Base-by-base conservation (phyloP, 805 yeast species). In the Scheffersomyces stipitis region DNA sequence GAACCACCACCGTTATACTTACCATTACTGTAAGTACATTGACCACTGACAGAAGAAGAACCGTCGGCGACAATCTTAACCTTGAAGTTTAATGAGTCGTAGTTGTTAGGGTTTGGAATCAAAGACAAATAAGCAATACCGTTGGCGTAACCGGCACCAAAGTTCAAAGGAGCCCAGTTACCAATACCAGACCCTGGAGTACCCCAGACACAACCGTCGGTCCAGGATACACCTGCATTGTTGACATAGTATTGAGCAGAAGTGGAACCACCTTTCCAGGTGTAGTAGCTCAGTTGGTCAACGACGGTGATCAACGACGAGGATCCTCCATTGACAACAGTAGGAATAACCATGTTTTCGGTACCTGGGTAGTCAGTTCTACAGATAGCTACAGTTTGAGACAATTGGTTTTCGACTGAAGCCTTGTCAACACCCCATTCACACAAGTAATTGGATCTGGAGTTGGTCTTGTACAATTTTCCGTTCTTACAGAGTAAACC, bases 341-440 rank as follows among this genome's bases (percentile, higher is more conserved):
- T 90, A 63, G 99, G 98, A 45, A 91, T 76, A 50, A 83, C 95
- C 98, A 91, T 93, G 78, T 89, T 89, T 75, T 91, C 99, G 48
- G 96, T 83, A 72, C 99, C 99, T 59, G 99, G 99, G 80, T 91
- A 91, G 66, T 91, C 99, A 45, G 99, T 91, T 75, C 97, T 86
- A 78, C 99, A 93, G 56, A 93, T 69, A 42, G 98, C 91, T 53
- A 91, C 89, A 36, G 75, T 74, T 42, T 83, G 60, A 48, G 63
- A 57, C 41, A 86, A 66, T 52, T 85, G 72, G 53, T 80, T 78
- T 41, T 73, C 83, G 51, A 85, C 90, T 36, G 64, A 58, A 33
- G 95, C 95, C 35, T 82, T 63, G 37, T 79, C 72, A 26, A 58
- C 66, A 59, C 96, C 98, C 91, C 95, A 86, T 58, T 75, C 87